phyloP scores from a whole-genome alignment of 1,139 yeast species.

The Geotrichum candidum region DNA sequence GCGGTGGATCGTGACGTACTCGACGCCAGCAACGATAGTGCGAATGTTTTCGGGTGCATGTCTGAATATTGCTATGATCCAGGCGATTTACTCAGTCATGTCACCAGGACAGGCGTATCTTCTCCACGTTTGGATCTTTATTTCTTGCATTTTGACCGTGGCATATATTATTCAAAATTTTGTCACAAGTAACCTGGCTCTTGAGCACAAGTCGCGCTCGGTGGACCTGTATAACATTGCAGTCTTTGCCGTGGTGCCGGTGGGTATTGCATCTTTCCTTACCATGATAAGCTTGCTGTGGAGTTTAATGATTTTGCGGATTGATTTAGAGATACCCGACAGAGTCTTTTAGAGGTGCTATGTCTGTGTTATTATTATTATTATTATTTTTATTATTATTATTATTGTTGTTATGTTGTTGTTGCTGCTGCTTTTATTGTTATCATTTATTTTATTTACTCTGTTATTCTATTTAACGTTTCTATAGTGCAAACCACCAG shows the following conservation, averaged over 20 bases:
- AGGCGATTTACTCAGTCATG: constrained; percentile 50
- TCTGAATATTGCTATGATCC: constrained; percentile 63
- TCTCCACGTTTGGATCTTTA: constrained; percentile 84
- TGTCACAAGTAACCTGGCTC: constrained; percentile 75
- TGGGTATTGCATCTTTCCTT: constrained; percentile 87
- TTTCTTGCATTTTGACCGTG: constrained; percentile 77
- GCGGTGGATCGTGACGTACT: constrained; percentile 85
- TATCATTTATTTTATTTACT: no score
- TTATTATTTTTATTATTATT: neutral
- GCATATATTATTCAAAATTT: constrained; percentile 83
- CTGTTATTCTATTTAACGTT: no score
- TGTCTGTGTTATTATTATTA: neutral
- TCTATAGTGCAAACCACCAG: no score
- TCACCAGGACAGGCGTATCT: constrained; percentile 53
- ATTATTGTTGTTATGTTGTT: neutral
- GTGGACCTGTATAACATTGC: constrained; percentile 76
- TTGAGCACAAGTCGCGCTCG: constrained; percentile 39
- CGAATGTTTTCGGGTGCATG: constrained; percentile 79
- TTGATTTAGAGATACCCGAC: constrained; percentile 49
- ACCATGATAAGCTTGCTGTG: constrained; percentile 83
- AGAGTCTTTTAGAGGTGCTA: neutral
- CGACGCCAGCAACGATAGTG: constrained; percentile 79
- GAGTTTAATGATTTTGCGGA: constrained; percentile 63
- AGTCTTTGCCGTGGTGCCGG: constrained; percentile 95
- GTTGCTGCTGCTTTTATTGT: neutral